Percentiles rank a stretch among this genome's conserved stretches.
These are phyloP conservation scores for Artemisia argyi DNA, from an alignment of 129 eudicot genomes.

Conservation along the genomic window DNA sequence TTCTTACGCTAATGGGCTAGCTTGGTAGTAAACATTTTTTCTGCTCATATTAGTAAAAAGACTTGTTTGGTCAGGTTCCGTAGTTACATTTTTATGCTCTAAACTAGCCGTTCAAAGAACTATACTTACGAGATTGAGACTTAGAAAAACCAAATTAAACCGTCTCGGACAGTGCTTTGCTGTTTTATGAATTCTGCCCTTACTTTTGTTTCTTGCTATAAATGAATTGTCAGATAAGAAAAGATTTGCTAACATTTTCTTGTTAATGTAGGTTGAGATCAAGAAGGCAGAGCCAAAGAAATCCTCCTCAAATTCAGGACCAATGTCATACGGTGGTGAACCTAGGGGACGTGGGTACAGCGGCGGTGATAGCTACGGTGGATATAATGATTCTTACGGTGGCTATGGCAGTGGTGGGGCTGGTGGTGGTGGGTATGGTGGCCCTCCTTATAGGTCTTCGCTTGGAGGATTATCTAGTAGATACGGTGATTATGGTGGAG, in stretches of 20 bases:
- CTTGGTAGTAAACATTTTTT: no score
- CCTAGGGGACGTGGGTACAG: conserved; percentile 78
- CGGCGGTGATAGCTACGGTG: conserved; percentile 57
- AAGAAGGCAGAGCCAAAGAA: conserved; percentile 99
- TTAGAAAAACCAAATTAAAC: not conserved
- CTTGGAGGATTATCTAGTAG: conserved; percentile 46
- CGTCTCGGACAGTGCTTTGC: not conserved
- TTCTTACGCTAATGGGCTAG: no score
- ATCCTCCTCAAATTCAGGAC: conserved; percentile 79
- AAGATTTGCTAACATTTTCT: conserved; percentile 42
- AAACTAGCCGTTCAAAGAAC: no score
- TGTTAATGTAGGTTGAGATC: conserved; percentile 88
- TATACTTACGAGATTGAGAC: not conserved
- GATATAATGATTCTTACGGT: conserved; percentile 47
- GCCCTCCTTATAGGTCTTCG: conserved; percentile 71
- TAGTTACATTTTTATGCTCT: no score
- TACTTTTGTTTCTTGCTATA: not conserved
- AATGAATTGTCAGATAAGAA: conserved; percentile 17
- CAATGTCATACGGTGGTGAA: conserved; percentile 77
- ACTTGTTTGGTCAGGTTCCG: no score
- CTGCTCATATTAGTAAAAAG: no score
- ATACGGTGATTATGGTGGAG: conserved; percentile 69
- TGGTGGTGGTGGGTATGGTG: conserved; percentile 42
- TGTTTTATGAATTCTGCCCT: no score
- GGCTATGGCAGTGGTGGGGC: conserved; percentile 29